phyloP scores from a whole-genome alignment of 768 basidiomycete genomes.

The Agrocybe praecox region DNA sequence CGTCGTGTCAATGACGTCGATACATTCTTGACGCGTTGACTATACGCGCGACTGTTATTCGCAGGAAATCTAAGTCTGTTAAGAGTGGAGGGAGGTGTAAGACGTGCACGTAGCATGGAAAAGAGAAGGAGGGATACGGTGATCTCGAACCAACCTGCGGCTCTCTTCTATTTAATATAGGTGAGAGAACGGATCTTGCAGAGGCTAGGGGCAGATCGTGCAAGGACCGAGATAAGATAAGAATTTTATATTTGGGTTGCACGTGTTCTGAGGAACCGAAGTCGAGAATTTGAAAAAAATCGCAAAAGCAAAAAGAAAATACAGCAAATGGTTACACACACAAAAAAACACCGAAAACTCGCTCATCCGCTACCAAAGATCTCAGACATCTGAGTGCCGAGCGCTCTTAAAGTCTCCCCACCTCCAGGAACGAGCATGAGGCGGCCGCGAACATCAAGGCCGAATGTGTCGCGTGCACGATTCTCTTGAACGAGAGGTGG shows the following conservation, averaged over 20 bases:
- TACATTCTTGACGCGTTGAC: not conserved
- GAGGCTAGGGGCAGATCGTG: not conserved
- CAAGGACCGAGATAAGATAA: constrained; percentile 12
- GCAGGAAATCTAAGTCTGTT: constrained; percentile 2
- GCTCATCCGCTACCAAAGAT: constrained; percentile 21
- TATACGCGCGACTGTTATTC: not conserved
- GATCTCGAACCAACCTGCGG: not conserved
- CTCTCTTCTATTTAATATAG: not conserved
- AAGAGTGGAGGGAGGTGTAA: not conserved
- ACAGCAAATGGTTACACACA: constrained; percentile 5
- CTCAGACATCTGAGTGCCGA: constrained; percentile 23
- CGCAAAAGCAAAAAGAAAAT: constrained; percentile 9
- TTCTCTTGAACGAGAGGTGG: constrained; percentile 39
- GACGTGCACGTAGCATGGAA: constrained; percentile 15
- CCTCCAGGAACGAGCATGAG: constrained; percentile 58
- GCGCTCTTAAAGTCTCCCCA: constrained; percentile 22
- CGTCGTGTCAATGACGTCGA: constrained; percentile 6
- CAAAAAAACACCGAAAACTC: not conserved
- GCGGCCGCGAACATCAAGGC: constrained; percentile 70
- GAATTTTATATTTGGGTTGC: not conserved
- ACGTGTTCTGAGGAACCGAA: not conserved
- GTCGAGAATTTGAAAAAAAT: not conserved
- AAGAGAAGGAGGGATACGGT: not conserved
- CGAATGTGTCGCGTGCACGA: constrained; percentile 68
- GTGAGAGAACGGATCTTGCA: constrained; percentile 16